phyloP scores from a whole-genome alignment of 2,329 filamentous ascomycete genomes.

The Monilinia laxa region DNA sequence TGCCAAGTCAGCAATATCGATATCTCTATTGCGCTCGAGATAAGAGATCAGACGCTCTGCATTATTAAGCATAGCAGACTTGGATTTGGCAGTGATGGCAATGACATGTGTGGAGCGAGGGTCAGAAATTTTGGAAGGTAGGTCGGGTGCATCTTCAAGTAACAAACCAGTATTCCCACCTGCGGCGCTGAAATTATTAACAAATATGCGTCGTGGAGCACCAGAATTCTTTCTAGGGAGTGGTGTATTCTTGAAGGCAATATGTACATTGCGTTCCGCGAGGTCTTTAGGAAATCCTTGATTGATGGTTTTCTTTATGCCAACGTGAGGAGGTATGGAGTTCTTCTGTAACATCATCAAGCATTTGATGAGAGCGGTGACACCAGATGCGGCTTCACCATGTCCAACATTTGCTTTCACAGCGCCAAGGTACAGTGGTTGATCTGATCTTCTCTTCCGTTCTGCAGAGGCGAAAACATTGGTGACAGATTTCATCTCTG shows the following conservation, averaged over 20 bases:
- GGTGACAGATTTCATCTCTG: constrained; percentile 77
- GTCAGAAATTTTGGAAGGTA: constrained; percentile 41
- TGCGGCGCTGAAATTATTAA: constrained; percentile 49
- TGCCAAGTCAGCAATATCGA: constrained; percentile 35
- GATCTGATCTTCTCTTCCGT: constrained; percentile 29
- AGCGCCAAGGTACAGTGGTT: constrained; percentile 52
- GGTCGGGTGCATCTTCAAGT: constrained; percentile 41
- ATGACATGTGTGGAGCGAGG: constrained; percentile 48
- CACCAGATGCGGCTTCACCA: constrained; percentile 40
- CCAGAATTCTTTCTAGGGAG: constrained; percentile 5
- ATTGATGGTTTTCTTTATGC: constrained; percentile 42
- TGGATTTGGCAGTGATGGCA: constrained; percentile 49
- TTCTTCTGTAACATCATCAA: constrained; percentile 40
- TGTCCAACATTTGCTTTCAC: constrained; percentile 43
- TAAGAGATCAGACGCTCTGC: constrained; percentile 32
- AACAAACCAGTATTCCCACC: constrained; percentile 40
- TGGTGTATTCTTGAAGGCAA: constrained; percentile 31
- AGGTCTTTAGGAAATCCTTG: constrained; percentile 38
- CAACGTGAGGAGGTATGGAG: constrained; percentile 38
- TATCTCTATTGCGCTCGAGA: constrained; percentile 32
- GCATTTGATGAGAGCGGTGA: constrained; percentile 41
- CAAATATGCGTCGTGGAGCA: constrained; percentile 38
- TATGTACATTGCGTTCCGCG: constrained; percentile 40
- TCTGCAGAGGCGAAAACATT: constrained; percentile 49
- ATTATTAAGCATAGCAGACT: constrained; percentile 35